Evolutionary conservation across 2,329 filamentous ascomycete genomes (phyloP).

Genomic region (Aspergillus quadrilineatus): DNA sequence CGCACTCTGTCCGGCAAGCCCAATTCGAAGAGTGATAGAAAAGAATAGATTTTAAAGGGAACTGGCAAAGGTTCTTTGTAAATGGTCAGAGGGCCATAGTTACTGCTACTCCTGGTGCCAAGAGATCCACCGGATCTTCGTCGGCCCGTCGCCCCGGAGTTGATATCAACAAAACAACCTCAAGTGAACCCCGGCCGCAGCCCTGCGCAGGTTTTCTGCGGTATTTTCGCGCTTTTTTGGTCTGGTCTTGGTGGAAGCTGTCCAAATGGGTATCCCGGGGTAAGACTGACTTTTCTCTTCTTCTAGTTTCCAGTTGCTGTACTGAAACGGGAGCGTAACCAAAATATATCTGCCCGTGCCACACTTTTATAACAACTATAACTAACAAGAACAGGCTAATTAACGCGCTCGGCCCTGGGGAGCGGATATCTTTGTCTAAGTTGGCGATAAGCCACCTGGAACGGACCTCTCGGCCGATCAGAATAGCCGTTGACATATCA

Average conservation of each 20-base stretch:
- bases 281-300: conserved; percentile 24
- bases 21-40: not conserved
- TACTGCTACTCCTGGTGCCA: not conserved
- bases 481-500: conserved; percentile 87
- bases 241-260: not conserved
- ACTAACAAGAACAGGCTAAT: conserved; percentile 65
- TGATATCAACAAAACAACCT: conserved; percentile 26
- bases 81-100: not conserved
- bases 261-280: conserved; percentile 47
- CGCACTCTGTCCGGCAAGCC: not conserved
- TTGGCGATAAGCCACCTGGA: conserved; percentile 77
- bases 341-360: conserved; percentile 9
- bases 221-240: conserved; percentile 11
- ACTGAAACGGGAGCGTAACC: not conserved
- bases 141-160: conserved; percentile 35
- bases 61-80: not conserved
- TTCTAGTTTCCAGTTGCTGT: not conserved
- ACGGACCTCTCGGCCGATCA: conserved; percentile 67
- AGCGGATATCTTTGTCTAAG: conserved; percentile 77
- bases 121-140: conserved; percentile 32
- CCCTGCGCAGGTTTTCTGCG: not conserved
- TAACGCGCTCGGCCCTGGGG: conserved; percentile 78
- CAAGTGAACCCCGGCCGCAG: not conserved
- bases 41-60: not conserved
- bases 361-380: not conserved